These are phyloP conservation scores for Talaromyces stipitatus DNA, from an alignment of 495 filamentous ascomycete genomes.

Conservation along the genomic window DNA sequence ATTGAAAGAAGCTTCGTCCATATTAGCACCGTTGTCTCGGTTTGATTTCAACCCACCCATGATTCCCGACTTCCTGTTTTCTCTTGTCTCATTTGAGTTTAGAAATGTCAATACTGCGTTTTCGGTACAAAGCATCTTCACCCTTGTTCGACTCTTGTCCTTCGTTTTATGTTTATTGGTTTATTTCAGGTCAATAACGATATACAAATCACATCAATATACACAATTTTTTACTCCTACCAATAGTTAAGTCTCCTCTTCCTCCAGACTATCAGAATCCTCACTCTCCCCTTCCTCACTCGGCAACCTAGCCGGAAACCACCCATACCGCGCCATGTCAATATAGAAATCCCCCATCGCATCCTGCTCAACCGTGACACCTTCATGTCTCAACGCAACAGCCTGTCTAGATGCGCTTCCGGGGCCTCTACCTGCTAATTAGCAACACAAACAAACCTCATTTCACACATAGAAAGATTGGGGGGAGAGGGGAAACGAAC, in stretches of 20 bases:
- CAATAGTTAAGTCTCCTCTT: neutral
- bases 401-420: slow-evolving; percentile 65
- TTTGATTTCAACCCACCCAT: neutral
- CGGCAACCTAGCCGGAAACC: slow-evolving; percentile 56
- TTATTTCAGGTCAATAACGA: neutral
- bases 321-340: slow-evolving; percentile 60
- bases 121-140: neutral
- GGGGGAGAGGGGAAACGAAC: slow-evolving; percentile 33
- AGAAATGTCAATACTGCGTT: neutral
- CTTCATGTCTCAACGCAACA: slow-evolving; percentile 55
- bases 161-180: neutral
- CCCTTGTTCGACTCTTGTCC: too few relatives aligned
- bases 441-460: neutral
- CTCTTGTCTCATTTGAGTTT: neutral
- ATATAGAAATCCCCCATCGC: slow-evolving; percentile 65
- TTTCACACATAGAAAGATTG: slow-evolving; percentile 1
- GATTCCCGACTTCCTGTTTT: neutral
- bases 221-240: neutral
- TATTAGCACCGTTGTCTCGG: neutral
- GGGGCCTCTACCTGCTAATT: slow-evolving; percentile 43
- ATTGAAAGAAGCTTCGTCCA: neutral
- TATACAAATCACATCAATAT: neutral
- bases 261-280: neutral
- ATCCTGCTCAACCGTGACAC: slow-evolving; percentile 56
- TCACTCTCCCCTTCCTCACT: slow-evolving; percentile 23